phyloP scores from a whole-genome alignment of 306 rosid species.

The Citrullus amarus region DNA sequence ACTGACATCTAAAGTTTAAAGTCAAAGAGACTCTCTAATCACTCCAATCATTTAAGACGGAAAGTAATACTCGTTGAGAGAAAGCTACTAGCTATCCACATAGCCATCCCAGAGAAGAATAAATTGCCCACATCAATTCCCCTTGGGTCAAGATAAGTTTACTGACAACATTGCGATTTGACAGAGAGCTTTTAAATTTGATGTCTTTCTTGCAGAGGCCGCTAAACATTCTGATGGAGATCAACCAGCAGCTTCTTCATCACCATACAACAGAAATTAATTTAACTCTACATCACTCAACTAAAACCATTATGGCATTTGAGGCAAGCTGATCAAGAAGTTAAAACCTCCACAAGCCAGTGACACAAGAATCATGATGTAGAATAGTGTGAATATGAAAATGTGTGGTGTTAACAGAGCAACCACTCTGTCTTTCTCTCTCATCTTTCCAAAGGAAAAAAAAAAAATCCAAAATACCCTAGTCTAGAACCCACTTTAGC shows the following conservation, averaged over 20 bases:
- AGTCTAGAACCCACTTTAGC: background rate
- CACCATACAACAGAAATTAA: background rate
- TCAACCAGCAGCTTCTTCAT: background rate
- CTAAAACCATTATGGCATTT: background rate
- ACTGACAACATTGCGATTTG: background rate
- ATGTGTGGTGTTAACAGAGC: background rate
- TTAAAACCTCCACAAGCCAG: background rate
- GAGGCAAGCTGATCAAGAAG: background rate
- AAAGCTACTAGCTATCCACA: background rate
- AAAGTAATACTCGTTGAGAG: background rate
- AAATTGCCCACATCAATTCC: background rate
- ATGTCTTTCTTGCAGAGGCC: background rate
- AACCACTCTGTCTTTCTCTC: background rate
- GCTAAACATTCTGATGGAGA: background rate
- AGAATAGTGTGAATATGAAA: background rate
- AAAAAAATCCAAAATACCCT: background rate
- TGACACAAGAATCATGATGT: background rate
- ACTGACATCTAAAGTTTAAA: slow-evolving; percentile 6
- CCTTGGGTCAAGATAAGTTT: background rate
- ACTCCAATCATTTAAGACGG: slow-evolving; percentile 6
- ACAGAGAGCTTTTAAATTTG: background rate
- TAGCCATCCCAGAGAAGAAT: background rate
- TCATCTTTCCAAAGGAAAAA: background rate
- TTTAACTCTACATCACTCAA: background rate
- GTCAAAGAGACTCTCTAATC: background rate